Conservation (phyloP, 805 yeast genomes). For the Aciculoconidium aculeatum region DNA sequence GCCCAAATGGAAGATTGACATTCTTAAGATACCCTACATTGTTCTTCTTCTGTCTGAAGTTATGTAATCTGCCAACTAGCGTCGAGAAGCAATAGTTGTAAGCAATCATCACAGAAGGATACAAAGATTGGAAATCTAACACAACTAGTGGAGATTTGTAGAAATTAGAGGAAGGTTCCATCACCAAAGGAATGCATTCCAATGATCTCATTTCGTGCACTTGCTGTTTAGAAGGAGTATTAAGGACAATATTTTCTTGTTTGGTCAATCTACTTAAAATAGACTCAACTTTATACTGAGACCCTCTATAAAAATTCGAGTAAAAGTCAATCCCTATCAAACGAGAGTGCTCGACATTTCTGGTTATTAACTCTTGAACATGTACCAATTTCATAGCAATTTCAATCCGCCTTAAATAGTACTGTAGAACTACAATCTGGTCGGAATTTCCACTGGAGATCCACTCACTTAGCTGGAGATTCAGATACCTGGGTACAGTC, state of each 20-base stretch:
- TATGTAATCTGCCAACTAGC: constrained; percentile 55
- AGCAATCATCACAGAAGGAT: constrained; percentile 90
- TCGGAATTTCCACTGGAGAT: constrained; percentile 32
- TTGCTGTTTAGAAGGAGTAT: constrained; percentile 75
- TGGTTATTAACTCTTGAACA: constrained; percentile 58
- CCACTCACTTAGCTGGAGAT: constrained; percentile 40
- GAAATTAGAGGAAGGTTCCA: constrained; percentile 85
- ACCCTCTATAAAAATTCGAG: constrained; percentile 84
- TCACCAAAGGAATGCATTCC: constrained; percentile 81
- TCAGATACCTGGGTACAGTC: constrained; percentile 59
- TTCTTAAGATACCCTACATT: constrained; percentile 50
- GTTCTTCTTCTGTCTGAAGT: constrained; percentile 43
- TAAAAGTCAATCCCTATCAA: constrained; percentile 85
- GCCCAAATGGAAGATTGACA: constrained; percentile 44
- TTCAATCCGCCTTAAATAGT: constrained; percentile 40
- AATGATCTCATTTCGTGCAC: constrained; percentile 82
- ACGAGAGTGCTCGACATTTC: constrained; percentile 78
- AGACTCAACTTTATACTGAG: constrained; percentile 92
- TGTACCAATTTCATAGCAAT: constrained; percentile 44
- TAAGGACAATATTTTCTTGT: constrained; percentile 62
- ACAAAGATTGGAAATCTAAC: constrained; percentile 86
- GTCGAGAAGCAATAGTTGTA: constrained; percentile 85
- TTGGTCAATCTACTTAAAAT: constrained; percentile 69
- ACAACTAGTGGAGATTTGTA: constrained; percentile 89
- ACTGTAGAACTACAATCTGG: constrained; percentile 36